Evolutionary conservation across 805 yeast species (phyloP).

Genomic region (Nakazawaea siamensis): DNA sequence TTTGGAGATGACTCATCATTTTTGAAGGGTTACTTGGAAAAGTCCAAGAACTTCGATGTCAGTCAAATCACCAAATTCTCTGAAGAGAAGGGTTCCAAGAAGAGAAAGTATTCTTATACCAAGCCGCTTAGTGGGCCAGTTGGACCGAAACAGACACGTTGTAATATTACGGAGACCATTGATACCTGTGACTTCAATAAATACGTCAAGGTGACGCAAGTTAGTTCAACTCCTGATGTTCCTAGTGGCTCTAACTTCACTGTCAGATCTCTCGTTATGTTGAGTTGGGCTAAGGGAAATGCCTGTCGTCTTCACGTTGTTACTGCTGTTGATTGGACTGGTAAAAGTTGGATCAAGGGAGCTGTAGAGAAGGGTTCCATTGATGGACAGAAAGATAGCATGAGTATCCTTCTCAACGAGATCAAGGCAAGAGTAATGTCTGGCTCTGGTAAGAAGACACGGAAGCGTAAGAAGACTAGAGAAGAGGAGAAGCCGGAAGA

Average conservation of each 20-base stretch:
- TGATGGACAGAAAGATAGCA: constrained; percentile 61
- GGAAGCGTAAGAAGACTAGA: constrained; percentile 14
- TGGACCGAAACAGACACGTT: constrained; percentile 71
- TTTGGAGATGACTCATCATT: constrained; percentile 53
- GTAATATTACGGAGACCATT: constrained; percentile 53
- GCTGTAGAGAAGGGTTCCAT: constrained; percentile 70
- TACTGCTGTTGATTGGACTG: constrained; percentile 60
- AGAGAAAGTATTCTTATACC: constrained; percentile 46
- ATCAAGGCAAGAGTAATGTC: constrained; percentile 29
- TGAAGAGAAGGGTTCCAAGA: constrained; percentile 18
- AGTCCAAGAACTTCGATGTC: constrained; percentile 59
- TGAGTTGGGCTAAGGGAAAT: constrained; percentile 58
- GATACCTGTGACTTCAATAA: constrained; percentile 42
- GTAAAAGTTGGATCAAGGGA: constrained; percentile 70
- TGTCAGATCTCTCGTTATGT: constrained; percentile 47
- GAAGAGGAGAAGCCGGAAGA: constrained; percentile 16
- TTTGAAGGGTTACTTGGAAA: constrained; percentile 35
- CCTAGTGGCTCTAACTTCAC: constrained; percentile 68
- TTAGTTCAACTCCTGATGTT: constrained; percentile 71
- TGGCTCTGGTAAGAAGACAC: constrained; percentile 11
- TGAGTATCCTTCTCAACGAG: constrained; percentile 38
- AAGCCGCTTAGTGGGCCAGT: constrained; percentile 62
- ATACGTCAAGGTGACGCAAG: constrained; percentile 41
- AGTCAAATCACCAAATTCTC: constrained; percentile 36
- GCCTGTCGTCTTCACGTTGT: constrained; percentile 43